Conservation (phyloP, 2,329 filamentous ascomycete genomes). For the Clonostachys solani region DNA sequence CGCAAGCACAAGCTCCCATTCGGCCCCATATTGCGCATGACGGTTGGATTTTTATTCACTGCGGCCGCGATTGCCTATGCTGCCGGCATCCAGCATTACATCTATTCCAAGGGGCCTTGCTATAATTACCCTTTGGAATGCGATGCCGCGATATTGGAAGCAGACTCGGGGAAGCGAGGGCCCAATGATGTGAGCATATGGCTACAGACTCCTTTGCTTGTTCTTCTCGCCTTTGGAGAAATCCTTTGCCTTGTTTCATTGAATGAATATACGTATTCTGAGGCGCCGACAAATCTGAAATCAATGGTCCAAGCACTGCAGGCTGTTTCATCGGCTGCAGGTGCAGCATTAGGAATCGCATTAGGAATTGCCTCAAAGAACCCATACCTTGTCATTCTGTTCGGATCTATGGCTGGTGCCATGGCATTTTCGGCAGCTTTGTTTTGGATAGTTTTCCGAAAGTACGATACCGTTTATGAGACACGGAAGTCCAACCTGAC, state of each 20-base stretch:
- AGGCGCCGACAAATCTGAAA: conserved; percentile 46
- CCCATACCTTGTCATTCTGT: conserved; percentile 64
- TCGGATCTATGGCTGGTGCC: conserved; percentile 42
- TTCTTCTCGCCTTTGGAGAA: conserved; percentile 53
- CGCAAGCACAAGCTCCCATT: background rate
- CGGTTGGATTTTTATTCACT: conserved; percentile 54
- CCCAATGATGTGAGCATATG: conserved; percentile 47
- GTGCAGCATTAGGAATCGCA: conserved; percentile 55
- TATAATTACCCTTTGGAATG: conserved; percentile 17
- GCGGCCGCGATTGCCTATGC: conserved; percentile 55
- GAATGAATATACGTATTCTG: conserved; percentile 70
- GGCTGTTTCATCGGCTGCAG: conserved; percentile 49
- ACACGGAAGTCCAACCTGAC: too few relatives aligned
- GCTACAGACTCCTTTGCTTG: conserved; percentile 46
- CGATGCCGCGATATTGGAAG: background rate
- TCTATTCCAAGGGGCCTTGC: conserved; percentile 50
- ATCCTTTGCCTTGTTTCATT: conserved; percentile 64
- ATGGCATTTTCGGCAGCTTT: background rate
- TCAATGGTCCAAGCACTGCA: background rate
- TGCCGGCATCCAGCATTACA: conserved; percentile 44
- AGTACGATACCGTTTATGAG: background rate
- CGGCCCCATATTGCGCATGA: conserved; percentile 12
- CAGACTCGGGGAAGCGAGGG: conserved; percentile 17
- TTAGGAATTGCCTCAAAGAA: conserved; percentile 56
- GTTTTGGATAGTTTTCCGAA: background rate